Conservation (phyloP, 305 asterid species). For the Fraxinus nigra region DNA sequence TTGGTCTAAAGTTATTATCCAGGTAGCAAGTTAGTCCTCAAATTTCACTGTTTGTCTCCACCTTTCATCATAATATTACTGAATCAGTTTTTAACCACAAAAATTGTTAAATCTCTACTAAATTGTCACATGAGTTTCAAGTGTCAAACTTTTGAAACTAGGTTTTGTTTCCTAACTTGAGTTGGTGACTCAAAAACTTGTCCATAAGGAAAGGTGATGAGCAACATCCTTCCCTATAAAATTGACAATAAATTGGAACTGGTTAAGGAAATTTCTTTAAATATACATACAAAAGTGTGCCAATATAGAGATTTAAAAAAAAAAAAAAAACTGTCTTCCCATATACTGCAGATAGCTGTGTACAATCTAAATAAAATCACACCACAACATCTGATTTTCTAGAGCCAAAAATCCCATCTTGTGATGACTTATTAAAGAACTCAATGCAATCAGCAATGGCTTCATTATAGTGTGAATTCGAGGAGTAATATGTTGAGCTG, state of each 20-base stretch:
- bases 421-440: constrained; percentile 64
- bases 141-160: background rate
- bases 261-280: background rate
- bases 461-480: constrained; percentile 61
- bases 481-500: constrained; percentile 53
- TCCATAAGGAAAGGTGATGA: no score
- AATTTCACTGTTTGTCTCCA: no score
- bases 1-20: no score
- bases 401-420: constrained; percentile 28
- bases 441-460: constrained; percentile 86
- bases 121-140: background rate
- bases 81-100: no score
- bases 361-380: background rate
- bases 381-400: constrained; percentile 40
- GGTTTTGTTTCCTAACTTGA: no score
- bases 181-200: background rate
- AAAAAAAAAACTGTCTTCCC: background rate
- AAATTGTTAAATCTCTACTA: no score
- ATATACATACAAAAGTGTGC: background rate
- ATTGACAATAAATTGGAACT: background rate
- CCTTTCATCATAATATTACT: no score
- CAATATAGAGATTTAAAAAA: background rate
- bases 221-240: background rate
- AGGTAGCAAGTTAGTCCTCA: no score
- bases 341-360: background rate